Percentiles rank a stretch among this genome's conserved stretches.
These are phyloP conservation scores for Alloascoidea hylecoeti DNA, from an alignment of 805 yeast species.

Conservation along the genomic window DNA sequence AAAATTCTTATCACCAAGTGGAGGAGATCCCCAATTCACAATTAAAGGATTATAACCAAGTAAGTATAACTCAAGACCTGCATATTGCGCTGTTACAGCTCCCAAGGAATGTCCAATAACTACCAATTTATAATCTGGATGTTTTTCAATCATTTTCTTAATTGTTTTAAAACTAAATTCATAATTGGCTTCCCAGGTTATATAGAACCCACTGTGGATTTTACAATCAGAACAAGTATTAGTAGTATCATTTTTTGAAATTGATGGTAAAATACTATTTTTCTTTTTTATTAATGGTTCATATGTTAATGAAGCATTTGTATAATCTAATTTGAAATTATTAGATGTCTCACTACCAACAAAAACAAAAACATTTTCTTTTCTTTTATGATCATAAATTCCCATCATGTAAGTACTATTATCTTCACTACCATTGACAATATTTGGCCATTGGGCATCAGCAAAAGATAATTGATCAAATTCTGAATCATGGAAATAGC, in stretches of 20 bases:
- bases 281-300: too few species aligned
- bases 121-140: neutral
- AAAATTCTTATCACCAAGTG: neutral
- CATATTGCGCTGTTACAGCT: neutral
- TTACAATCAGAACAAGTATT: neutral
- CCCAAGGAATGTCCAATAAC: slow-evolving; percentile 1
- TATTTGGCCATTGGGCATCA: too few species aligned
- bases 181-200: neutral
- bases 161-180: neutral
- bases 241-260: neutral
- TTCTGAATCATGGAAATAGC: too few species aligned
- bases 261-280: too few species aligned
- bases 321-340: neutral
- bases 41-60: neutral
- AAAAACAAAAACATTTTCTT: neutral
- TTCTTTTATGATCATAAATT: neutral
- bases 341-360: neutral
- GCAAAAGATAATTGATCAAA: too few species aligned
- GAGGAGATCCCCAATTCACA: neutral
- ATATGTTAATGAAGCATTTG: neutral
- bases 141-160: neutral
- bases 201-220: slow-evolving; percentile 1
- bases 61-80: neutral
- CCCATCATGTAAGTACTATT: too few species aligned
- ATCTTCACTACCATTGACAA: too few species aligned